Conservation (phyloP, 2,329 filamentous ascomycete species). For the Fusarium sublunatum region DNA sequence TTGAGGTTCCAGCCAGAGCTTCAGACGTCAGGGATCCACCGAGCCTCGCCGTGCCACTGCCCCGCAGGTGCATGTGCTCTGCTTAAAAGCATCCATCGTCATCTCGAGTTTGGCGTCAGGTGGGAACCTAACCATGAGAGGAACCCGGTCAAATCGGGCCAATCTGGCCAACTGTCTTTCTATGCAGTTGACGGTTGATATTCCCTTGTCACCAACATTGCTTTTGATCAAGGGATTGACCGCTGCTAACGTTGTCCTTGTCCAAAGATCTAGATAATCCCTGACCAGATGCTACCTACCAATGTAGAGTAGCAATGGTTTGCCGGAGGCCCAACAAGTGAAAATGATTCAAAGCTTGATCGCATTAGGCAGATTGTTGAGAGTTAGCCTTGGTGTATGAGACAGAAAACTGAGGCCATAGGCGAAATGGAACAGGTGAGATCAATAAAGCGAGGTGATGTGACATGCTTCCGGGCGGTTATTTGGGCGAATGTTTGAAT, state of each 20-base stretch:
- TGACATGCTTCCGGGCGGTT: constrained; percentile 32
- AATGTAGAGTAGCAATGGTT: constrained; percentile 3
- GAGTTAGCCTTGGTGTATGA: constrained; percentile 7
- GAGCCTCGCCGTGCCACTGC: constrained; percentile 44
- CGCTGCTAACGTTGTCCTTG: constrained; percentile 25
- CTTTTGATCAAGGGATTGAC: constrained; percentile 40
- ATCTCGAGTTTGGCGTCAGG: constrained; percentile 40
- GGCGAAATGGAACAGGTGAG: constrained; percentile 26
- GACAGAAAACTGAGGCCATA: constrained; percentile 18
- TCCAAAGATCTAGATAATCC: constrained; percentile 33
- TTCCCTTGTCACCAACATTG: constrained; percentile 37
- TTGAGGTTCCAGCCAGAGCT: constrained; percentile 38
- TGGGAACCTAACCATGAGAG: constrained; percentile 32
- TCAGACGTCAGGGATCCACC: constrained; percentile 43
- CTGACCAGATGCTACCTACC: constrained; percentile 24
- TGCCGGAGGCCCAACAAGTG: constrained; percentile 4
- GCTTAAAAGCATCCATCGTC: constrained; percentile 38
- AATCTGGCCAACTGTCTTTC: constrained; percentile 30
- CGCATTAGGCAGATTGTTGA: constrained; percentile 4
- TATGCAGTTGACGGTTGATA: constrained; percentile 28
- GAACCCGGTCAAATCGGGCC: constrained; percentile 31
- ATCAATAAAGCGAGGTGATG: constrained; percentile 34
- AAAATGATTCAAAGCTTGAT: constrained; percentile 4
- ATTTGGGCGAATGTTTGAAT: constrained; percentile 32
- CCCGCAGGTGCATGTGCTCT: constrained; percentile 43